Conservation (phyloP, 495 filamentous ascomycete genomes). For the Tetracladium marchalianum region DNA sequence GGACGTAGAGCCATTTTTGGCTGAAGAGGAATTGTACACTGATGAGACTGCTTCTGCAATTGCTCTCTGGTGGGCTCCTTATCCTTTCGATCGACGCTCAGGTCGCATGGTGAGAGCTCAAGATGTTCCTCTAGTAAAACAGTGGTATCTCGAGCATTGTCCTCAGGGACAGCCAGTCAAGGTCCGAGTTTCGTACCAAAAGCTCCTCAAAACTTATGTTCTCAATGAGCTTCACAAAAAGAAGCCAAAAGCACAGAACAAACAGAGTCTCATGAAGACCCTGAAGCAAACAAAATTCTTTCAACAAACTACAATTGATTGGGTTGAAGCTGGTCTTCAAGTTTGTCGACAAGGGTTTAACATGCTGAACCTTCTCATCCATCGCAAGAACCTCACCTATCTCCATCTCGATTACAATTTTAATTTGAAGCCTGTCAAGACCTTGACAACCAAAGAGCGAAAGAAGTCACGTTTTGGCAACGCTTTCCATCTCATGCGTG, state of each 20-base stretch:
- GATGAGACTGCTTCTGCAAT: constrained; percentile 88
- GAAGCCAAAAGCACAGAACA: constrained; percentile 87
- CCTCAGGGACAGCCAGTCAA: constrained; percentile 92
- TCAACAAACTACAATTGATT: constrained; percentile 98
- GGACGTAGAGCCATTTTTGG: constrained; percentile 78
- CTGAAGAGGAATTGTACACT: constrained; percentile 81
- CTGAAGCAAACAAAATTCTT: constrained; percentile 97
- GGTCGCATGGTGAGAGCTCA: constrained; percentile 96
- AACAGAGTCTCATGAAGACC: constrained; percentile 81
- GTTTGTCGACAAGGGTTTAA: constrained; percentile 98
- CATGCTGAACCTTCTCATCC: constrained; percentile 97
- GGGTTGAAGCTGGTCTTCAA: constrained; percentile 98
- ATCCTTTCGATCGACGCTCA: constrained; percentile 91
- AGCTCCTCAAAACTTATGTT: constrained; percentile 91
- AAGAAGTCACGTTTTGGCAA: constrained; percentile 99
- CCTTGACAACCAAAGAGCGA: constrained; percentile 95
- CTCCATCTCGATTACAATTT: constrained; percentile 99
- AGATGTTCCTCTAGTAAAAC: constrained; percentile 95
- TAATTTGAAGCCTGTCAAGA: constrained; percentile 98
- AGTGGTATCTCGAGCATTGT: constrained; percentile 96
- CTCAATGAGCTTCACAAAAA: constrained; percentile 95
- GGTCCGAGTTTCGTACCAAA: constrained; percentile 98
- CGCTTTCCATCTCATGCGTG: constrained; percentile 97
- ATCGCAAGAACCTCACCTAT: constrained; percentile 97
- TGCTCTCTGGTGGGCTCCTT: constrained; percentile 95